Conservation (phyloP, 176 grass and related monocot species). For the Themeda triandra region DNA sequence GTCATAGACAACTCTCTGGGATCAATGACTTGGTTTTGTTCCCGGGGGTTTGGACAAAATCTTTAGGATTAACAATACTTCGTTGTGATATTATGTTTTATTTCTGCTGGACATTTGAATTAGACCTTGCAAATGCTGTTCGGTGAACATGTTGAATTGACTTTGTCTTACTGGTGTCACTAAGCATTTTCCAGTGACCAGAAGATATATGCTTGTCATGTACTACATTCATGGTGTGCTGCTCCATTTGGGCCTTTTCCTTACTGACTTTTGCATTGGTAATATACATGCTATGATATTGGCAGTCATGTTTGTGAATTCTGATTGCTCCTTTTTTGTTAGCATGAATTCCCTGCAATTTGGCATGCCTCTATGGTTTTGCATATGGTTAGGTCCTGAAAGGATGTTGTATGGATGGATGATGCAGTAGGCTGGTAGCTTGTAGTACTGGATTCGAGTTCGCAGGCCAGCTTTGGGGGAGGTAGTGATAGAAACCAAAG, state of each 20-base stretch:
- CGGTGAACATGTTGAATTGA: background rate
- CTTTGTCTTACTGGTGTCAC: background rate
- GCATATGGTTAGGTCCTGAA: background rate
- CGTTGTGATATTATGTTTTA: no score
- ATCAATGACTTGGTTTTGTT: no score
- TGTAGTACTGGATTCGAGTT: background rate
- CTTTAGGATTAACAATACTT: no score
- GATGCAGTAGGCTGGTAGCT: background rate
- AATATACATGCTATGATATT: background rate
- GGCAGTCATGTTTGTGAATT: background rate
- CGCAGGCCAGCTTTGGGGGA: no score
- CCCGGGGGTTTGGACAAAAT: no score
- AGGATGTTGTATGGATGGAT: background rate
- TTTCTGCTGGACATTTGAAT: no score
- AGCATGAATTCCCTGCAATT: background rate
- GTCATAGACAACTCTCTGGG: no score
- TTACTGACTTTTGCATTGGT: background rate
- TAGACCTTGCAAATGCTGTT: background rate
- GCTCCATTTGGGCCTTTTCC: background rate
- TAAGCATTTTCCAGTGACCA: background rate
- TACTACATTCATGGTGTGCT: background rate
- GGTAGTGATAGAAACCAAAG: no score
- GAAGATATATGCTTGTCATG: background rate
- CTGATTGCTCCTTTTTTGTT: no score
- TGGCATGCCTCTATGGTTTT: background rate